These are phyloP conservation scores for Arabidopsis arenosa DNA, from an alignment of 345 rosid genomes.

Conservation along the genomic window DNA sequence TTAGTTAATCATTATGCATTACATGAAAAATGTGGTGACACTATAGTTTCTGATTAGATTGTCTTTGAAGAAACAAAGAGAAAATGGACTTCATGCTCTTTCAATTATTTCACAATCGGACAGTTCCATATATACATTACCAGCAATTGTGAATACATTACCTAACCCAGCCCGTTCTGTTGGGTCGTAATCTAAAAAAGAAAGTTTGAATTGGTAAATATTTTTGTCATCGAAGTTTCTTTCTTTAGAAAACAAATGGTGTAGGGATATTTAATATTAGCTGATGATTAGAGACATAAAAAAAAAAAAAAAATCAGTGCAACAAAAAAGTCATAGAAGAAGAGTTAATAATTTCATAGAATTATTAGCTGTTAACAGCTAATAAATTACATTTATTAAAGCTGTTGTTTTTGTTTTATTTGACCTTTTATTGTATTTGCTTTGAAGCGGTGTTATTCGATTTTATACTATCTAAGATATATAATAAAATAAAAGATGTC, in stretches of 20 bases:
- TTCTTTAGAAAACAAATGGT: not conserved
- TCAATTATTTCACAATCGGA: conserved; percentile 15
- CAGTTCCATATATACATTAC: not conserved
- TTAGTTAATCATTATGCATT: conserved; percentile 39
- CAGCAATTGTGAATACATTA: not conserved
- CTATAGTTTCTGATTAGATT: conserved; percentile 38
- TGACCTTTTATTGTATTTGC: conserved; percentile 7
- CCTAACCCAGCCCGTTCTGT: conserved; percentile 28
- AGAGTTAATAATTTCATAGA: conserved; percentile 6
- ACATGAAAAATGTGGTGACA: conserved; percentile 24
- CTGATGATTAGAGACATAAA: not conserved
- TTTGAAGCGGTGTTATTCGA: conserved; percentile 9
- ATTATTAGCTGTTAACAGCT: conserved; percentile 37
- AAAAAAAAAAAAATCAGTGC: not conserved
- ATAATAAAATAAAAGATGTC: not conserved
- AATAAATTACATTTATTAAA: not conserved
- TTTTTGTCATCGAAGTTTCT: not conserved
- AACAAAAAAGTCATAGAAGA: not conserved
- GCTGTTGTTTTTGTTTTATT: conserved; percentile 13
- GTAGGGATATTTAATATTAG: not conserved
- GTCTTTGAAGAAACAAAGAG: conserved; percentile 43
- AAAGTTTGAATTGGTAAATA: not conserved
- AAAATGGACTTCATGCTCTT: conserved; percentile 35
- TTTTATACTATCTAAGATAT: not conserved
- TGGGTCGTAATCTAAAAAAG: not conserved